Conservation (phyloP, 2,329 filamentous ascomycete species). For the Arthroderma sp. region DNA sequence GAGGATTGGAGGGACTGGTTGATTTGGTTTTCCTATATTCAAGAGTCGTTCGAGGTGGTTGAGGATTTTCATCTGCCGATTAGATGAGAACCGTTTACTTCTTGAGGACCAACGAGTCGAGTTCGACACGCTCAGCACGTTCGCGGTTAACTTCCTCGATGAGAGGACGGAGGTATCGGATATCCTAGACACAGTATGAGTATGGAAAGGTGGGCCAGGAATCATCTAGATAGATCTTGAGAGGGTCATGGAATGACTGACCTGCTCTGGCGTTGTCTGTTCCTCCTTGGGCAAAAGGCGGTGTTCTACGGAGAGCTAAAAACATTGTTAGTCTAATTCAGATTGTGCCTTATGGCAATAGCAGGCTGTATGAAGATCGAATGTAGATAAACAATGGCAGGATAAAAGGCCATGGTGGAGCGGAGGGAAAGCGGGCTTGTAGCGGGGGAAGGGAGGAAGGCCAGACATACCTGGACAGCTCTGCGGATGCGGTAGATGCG, state of each 20-base stretch:
- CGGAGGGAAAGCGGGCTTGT: not conserved
- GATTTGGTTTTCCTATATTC: not conserved
- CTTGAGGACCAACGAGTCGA: slow-evolving; percentile 52
- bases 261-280: slow-evolving; percentile 55
- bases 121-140: slow-evolving; percentile 51
- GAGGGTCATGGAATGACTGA: slow-evolving; percentile 26
- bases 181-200: slow-evolving; percentile 39
- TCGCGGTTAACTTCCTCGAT: slow-evolving; percentile 58
- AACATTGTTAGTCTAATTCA: not conserved
- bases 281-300: slow-evolving; percentile 50
- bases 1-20: not conserved
- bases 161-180: slow-evolving; percentile 51
- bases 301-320: slow-evolving; percentile 52
- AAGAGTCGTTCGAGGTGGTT: no score
- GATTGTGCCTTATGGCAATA: not conserved
- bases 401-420: not conserved
- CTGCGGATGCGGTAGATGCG: slow-evolving; percentile 94
- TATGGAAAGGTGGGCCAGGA: slow-evolving; percentile 11
- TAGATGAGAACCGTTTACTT: slow-evolving; percentile 4
- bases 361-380: not conserved
- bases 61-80: no score
- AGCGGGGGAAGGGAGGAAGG: not conserved
- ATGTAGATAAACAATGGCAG: not conserved
- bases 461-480: slow-evolving; percentile 62
- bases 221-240: not conserved